Conservation (phyloP, 2,329 filamentous ascomycete species). For the Leptographium procerum region DNA sequence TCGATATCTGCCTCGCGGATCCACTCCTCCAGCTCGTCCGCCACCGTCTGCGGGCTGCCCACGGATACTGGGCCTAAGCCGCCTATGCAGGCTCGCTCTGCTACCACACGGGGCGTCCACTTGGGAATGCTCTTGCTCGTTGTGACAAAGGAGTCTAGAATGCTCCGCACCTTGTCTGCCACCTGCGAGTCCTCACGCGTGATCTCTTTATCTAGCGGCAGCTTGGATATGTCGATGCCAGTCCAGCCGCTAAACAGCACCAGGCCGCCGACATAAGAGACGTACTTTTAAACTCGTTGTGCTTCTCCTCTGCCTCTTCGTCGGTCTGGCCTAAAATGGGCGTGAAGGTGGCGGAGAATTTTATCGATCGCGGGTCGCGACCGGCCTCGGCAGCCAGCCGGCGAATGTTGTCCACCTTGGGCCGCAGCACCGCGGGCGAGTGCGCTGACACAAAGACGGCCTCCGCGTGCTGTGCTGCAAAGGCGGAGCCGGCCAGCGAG, state of each 20-base stretch:
- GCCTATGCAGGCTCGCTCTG: slow-evolving; percentile 8
- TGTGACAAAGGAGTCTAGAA: slow-evolving; percentile 6
- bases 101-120: slow-evolving; percentile 10
- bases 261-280: slow-evolving; percentile 12
- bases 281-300: slow-evolving; percentile 10
- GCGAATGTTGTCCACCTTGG: slow-evolving; percentile 8
- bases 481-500: slow-evolving; percentile 13
- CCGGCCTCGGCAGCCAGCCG: slow-evolving; percentile 7
- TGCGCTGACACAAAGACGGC: slow-evolving; percentile 12
- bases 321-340: slow-evolving; percentile 12
- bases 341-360: slow-evolving; percentile 12
- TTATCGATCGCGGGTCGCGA: slow-evolving; percentile 11
- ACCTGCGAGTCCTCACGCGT: not conserved
- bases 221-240: slow-evolving; percentile 15
- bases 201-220: slow-evolving; percentile 15
- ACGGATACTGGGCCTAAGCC: slow-evolving; percentile 28
- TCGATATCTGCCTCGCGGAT: slow-evolving; percentile 58
- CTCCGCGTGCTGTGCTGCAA: slow-evolving; percentile 15
- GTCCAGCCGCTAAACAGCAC: slow-evolving; percentile 14
- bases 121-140: slow-evolving; percentile 26
- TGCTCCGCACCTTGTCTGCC: not conserved
- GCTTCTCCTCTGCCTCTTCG: slow-evolving; percentile 14
- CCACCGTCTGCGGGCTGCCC: slow-evolving; percentile 54
- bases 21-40: slow-evolving; percentile 57
- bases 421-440: slow-evolving; percentile 5